Conservation (phyloP, 2,329 filamentous ascomycete genomes). For the Claviceps humidiphila region DNA sequence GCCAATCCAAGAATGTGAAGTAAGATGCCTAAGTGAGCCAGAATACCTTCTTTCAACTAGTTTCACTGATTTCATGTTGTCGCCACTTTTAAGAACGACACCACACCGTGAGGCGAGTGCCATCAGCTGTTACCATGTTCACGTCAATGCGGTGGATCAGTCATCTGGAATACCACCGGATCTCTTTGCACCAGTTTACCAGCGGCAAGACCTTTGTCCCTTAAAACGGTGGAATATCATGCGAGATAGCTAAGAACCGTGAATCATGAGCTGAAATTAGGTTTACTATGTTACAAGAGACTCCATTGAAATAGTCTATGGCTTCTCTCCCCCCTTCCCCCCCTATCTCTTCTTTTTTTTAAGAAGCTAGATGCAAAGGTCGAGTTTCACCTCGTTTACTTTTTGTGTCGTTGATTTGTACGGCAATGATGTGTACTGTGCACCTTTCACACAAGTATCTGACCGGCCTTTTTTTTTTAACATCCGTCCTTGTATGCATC, state of each 20-base stretch:
- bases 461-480: background rate
- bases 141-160: too few species aligned
- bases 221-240: too few species aligned
- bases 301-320: constrained; percentile 5
- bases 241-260: background rate
- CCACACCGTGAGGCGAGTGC: too few species aligned
- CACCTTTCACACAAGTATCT: background rate
- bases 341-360: background rate
- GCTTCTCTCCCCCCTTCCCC: background rate
- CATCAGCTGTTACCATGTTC: too few species aligned
- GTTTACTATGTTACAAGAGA: constrained; percentile 4
- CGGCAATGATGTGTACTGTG: background rate
- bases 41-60: background rate
- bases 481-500: constrained; percentile 1
- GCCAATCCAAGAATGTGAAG: too few species aligned
- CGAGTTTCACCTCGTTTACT: background rate
- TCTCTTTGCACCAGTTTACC: too few species aligned
- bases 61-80: too few species aligned
- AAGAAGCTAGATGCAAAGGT: too few species aligned
- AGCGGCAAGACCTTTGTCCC: too few species aligned
- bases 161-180: too few species aligned
- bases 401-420: background rate
- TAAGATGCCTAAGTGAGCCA: too few species aligned
- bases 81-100: too few species aligned
- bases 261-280: background rate